These are phyloP conservation scores for Vachellia pachyceras DNA, from an alignment of 306 rosid species.

Conservation along the genomic window DNA sequence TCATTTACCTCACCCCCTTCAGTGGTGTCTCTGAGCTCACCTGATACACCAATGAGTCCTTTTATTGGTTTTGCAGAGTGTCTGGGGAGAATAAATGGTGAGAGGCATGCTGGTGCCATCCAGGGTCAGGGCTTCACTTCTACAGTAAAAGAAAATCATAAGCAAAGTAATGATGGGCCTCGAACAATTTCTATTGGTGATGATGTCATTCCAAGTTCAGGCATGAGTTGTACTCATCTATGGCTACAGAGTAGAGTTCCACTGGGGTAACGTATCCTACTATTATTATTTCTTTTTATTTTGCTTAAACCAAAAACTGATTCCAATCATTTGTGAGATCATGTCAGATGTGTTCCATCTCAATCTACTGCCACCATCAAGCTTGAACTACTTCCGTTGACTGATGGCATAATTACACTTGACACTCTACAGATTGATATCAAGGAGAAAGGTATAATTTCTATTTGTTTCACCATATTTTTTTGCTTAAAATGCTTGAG, in stretches of 20 bases:
- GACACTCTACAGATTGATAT: slow-evolving; percentile 92
- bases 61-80: slow-evolving; percentile 76
- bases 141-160: slow-evolving; percentile 53
- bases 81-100: slow-evolving; percentile 61
- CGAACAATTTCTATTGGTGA: slow-evolving; percentile 61
- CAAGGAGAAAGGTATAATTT: slow-evolving; percentile 79
- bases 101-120: slow-evolving; percentile 48
- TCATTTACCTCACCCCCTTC: slow-evolving; percentile 82
- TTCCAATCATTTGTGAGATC: slow-evolving; percentile 42
- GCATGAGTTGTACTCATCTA: slow-evolving; percentile 84
- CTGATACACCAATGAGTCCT: slow-evolving; percentile 79
- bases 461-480: neutral
- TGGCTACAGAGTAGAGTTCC: slow-evolving; percentile 99
- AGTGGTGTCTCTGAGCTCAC: slow-evolving; percentile 85
- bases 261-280: slow-evolving; percentile 67
- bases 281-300: neutral
- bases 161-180: slow-evolving; percentile 51
- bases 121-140: slow-evolving; percentile 61
- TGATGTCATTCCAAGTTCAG: slow-evolving; percentile 74
- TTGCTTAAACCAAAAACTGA: slow-evolving; percentile 29
- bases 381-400: slow-evolving; percentile 96
- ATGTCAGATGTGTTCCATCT: slow-evolving; percentile 83
- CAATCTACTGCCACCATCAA: slow-evolving; percentile 87
- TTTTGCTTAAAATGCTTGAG: slow-evolving; percentile 29
- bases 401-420: slow-evolving; percentile 92